Percentiles rank a stretch among this genome's conserved stretches.
Evolutionary conservation across 768 basidiomycete genomes (phyloP).

Genomic region (Kwoniella sp.): DNA sequence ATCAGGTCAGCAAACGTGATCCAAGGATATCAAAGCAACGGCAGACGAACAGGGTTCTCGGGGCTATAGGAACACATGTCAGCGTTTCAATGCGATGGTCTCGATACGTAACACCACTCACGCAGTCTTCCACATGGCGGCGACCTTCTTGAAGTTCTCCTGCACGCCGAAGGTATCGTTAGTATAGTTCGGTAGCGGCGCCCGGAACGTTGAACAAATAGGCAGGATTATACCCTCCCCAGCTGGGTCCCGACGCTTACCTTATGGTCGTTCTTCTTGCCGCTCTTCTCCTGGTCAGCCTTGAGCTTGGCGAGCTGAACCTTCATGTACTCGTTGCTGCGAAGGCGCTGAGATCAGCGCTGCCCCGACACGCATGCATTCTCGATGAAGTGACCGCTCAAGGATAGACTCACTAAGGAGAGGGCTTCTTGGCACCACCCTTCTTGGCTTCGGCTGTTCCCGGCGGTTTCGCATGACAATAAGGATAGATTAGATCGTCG

Average conservation of each 20-base stretch:
- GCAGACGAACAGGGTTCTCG: slow-evolving; percentile 43
- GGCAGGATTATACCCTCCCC: no score
- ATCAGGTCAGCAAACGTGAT: not conserved
- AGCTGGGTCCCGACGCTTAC: no score
- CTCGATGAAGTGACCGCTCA: not conserved
- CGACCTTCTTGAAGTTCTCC: slow-evolving; percentile 47
- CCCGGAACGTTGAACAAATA: not conserved
- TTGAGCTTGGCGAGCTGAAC: slow-evolving; percentile 47
- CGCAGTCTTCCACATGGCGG: slow-evolving; percentile 37
- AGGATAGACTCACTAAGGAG: slow-evolving; percentile 41
- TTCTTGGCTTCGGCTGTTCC: slow-evolving; percentile 28
- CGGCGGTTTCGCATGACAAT: slow-evolving; percentile 15
- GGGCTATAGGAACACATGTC: slow-evolving; percentile 12
- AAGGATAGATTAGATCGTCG: not conserved
- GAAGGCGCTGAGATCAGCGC: not conserved
- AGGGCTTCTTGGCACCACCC: slow-evolving; percentile 26
- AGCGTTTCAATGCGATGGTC: not conserved
- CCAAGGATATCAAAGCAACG: not conserved
- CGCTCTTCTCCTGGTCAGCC: slow-evolving; percentile 42
- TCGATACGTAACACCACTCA: no score
- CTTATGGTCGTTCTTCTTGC: slow-evolving; percentile 41
- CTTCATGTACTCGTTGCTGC: slow-evolving; percentile 48
- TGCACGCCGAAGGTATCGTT: slow-evolving; percentile 8
- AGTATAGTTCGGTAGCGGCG: no score
- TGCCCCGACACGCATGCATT: no score